phyloP scores from a whole-genome alignment of 352 stramenopile species.

The Thalassiosira hispida region DNA sequence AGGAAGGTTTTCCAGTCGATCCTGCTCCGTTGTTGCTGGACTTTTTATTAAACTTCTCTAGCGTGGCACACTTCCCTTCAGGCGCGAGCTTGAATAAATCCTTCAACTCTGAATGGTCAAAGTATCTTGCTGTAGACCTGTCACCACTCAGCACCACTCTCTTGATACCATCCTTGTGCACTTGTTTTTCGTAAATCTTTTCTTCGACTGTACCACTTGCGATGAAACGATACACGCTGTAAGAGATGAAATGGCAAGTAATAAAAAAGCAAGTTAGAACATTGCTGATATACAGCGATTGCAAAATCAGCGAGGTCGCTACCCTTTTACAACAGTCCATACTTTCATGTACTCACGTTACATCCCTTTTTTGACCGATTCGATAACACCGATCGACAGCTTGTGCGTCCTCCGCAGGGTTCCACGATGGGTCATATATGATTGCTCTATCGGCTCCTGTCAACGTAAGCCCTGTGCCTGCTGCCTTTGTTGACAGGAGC shows the following conservation, averaged over 20 bases:
- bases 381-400: conserved; percentile 84
- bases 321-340: too few species aligned
- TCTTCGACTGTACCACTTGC: conserved; percentile 92
- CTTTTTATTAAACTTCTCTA: conserved; percentile 65
- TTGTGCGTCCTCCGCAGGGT: conserved; percentile 92
- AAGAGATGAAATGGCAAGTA: neutral
- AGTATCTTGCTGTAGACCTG: conserved; percentile 65
- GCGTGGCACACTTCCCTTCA: conserved; percentile 60
- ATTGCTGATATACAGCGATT: too few species aligned
- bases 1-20: conserved; percentile 42
- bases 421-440: conserved; percentile 95
- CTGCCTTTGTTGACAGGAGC: conserved; percentile 89
- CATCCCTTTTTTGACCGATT: conserved; percentile 32
- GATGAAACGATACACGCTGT: conserved; percentile 91
- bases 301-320: too few species aligned
- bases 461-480: conserved; percentile 88
- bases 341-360: too few species aligned
- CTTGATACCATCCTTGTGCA: conserved; percentile 81
- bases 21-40: conserved; percentile 9
- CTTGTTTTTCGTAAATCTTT: conserved; percentile 85
- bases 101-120: conserved; percentile 67
- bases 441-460: conserved; percentile 89
- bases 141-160: conserved; percentile 55
- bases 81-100: conserved; percentile 71
- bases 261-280: too few species aligned